phyloP scores from a whole-genome alignment of 257 asterid genomes.

The Paulownia fortunei region DNA sequence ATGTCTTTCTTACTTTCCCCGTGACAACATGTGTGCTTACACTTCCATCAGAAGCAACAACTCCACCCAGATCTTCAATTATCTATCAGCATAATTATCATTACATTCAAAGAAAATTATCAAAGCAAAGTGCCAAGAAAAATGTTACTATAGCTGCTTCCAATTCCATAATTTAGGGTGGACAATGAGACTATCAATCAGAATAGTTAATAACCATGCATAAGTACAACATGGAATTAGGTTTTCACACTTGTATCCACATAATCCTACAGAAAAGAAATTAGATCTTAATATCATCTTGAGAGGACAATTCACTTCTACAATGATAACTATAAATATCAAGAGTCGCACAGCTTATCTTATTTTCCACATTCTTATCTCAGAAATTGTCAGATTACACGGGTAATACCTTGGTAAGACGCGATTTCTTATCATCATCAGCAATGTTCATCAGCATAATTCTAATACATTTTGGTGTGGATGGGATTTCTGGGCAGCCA shows the following conservation, averaged over 20 bases:
- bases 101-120: background rate
- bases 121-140: slow-evolving; percentile 5
- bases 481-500: slow-evolving; percentile 31
- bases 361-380: background rate
- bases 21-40: slow-evolving; percentile 81
- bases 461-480: slow-evolving; percentile 38
- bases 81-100: slow-evolving; percentile 52
- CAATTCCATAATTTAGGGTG: background rate
- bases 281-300: background rate
- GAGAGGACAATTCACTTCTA: no score
- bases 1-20: slow-evolving; percentile 79
- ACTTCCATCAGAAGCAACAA: slow-evolving; percentile 79
- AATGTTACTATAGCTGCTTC: slow-evolving; percentile 7
- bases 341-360: background rate
- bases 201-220: background rate
- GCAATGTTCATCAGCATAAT: slow-evolving; percentile 94
- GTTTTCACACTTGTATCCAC: background rate
- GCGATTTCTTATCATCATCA: slow-evolving; percentile 70
- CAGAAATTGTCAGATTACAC: background rate
- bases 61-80: slow-evolving; percentile 83
- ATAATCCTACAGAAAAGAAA: background rate
- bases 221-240: background rate
- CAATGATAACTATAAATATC: no score
- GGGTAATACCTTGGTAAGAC: slow-evolving; percentile 69
- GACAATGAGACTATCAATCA: background rate